phyloP scores from a whole-genome alignment of 75 land plant species.

The Sequoiadendron giganteum region DNA sequence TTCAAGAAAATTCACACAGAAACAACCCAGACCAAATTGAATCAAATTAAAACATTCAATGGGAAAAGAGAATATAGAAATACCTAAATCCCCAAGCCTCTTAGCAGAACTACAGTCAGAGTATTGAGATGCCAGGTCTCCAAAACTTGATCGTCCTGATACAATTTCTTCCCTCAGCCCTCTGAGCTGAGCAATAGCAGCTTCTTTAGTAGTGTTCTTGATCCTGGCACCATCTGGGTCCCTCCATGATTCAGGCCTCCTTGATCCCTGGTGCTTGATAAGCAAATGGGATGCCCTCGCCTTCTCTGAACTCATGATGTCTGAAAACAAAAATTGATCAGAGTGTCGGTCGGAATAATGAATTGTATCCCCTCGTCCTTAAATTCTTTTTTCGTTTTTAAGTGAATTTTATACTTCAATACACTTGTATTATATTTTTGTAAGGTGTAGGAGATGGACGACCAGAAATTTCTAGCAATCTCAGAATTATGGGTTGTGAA shows the following conservation, averaged over 20 bases:
- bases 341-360: not conserved
- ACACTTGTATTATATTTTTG: no score
- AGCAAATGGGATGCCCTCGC: constrained; percentile 88
- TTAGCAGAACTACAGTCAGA: constrained; percentile 95
- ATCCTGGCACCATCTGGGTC: constrained; percentile 80
- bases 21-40: not conserved
- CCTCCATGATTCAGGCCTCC: constrained; percentile 79
- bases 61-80: not conserved
- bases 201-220: constrained; percentile 55
- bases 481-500: not conserved
- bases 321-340: not conserved
- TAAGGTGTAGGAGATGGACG: no score
- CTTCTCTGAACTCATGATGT: constrained; percentile 29
- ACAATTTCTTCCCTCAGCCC: constrained; percentile 65
- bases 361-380: not conserved
- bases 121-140: constrained; percentile 58
- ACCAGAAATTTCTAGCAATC: not conserved
- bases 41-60: not conserved
- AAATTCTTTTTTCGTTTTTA: no score
- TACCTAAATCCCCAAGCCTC: constrained; percentile 94
- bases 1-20: not conserved
- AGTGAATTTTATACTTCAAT: not conserved
- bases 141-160: constrained; percentile 63
- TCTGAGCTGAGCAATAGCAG: constrained; percentile 60
- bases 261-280: constrained; percentile 91